These are phyloP conservation scores for Kluyveromyces dobzhanskii DNA, from an alignment of 805 yeast species.

Conservation along the genomic window DNA sequence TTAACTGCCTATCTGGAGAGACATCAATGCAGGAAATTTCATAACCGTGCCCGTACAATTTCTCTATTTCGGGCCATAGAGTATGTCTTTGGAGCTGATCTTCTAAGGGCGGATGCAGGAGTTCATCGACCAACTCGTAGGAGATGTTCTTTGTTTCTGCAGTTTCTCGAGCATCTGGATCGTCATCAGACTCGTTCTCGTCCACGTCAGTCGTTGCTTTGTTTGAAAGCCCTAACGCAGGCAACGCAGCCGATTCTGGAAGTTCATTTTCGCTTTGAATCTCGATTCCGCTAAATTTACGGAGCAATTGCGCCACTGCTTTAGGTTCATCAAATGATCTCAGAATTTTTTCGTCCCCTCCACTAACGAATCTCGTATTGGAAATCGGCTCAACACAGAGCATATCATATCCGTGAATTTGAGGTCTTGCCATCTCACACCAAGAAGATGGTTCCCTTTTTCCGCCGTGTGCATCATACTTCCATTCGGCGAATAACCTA, in stretches of 20 bases:
- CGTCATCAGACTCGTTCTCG: constrained; percentile 33
- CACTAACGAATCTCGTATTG: constrained; percentile 67
- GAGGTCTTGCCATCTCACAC: constrained; percentile 95
- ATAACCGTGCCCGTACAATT: constrained; percentile 95
- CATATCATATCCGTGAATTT: constrained; percentile 98
- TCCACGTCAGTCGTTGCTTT: constrained; percentile 61
- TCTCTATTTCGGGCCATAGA: constrained; percentile 91
- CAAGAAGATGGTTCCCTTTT: constrained; percentile 38
- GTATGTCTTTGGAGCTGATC: constrained; percentile 88
- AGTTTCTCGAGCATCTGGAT: constrained; percentile 28
- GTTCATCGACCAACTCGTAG: constrained; percentile 37
- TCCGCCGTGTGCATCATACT: constrained; percentile 24
- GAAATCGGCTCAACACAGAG: constrained; percentile 59
- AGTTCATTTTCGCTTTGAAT: constrained; percentile 29
- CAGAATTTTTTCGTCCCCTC: constrained; percentile 90
- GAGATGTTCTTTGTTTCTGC: constrained; percentile 33
- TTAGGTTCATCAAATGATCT: constrained; percentile 85
- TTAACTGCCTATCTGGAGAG: constrained; percentile 48
- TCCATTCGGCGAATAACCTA: constrained; percentile 67
- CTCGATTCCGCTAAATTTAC: constrained; percentile 42
- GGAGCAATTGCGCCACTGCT: constrained; percentile 57
- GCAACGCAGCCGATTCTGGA: constrained; percentile 83
- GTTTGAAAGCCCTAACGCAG: constrained; percentile 88
- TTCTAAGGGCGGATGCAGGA: constrained; percentile 69
- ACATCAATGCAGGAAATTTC: constrained; percentile 77